Percentiles rank a stretch among this genome's conserved stretches.
phyloP scores from a whole-genome alignment of 192 early-diverging fungal genomes.

The Thoreauomyces humboldtii region DNA sequence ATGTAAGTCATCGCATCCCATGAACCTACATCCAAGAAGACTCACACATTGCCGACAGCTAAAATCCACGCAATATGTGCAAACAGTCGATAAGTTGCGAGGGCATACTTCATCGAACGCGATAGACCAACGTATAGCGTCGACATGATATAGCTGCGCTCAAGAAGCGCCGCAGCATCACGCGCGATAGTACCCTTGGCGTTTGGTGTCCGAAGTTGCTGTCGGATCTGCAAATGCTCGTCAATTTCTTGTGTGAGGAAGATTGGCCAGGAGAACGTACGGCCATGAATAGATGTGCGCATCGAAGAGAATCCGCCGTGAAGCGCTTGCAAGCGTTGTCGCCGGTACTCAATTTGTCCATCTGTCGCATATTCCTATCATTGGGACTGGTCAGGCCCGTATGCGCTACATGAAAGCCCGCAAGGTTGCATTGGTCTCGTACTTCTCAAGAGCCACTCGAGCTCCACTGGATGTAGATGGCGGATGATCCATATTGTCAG shows the following conservation, averaged over 20 bases:
- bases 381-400: no score
- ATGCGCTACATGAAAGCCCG: no score
- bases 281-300: background rate
- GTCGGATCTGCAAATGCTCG: background rate
- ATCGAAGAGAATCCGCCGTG: background rate
- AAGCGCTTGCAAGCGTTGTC: background rate
- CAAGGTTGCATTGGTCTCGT: no score
- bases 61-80: conserved; percentile 7
- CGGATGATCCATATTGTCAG: background rate
- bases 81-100: background rate
- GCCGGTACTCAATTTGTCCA: background rate
- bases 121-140: background rate
- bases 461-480: no score
- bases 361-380: no score
- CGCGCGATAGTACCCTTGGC: background rate
- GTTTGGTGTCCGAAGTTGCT: background rate
- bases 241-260: background rate
- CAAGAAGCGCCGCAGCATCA: background rate
- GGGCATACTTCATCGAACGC: background rate
- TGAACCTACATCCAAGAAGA: background rate
- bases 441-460: no score
- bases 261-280: background rate
- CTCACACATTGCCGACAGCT: background rate
- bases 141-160: background rate
- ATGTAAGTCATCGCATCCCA: no score